Base-by-base conservation (phyloP, 345 rosid species). In the Heritiera fomes region DNA sequence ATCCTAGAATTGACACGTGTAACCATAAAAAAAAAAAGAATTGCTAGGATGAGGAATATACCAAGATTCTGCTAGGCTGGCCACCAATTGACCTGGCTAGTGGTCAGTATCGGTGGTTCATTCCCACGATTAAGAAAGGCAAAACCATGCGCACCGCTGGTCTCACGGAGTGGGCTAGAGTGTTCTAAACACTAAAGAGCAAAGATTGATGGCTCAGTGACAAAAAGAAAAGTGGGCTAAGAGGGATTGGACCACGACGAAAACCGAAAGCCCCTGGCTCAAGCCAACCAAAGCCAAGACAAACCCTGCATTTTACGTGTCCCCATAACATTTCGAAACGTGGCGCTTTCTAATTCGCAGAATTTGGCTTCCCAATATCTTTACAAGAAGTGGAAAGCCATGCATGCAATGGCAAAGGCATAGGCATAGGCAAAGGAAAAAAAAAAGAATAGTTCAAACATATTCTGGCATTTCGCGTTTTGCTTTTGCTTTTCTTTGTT, bases 51-150 rank as follows among this genome's bases (percentile, higher is more conserved):
- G 5, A 30, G 71, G 81, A 84, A 82, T 78, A 80, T 76, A 49
- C 87, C 30, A 20, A 60, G 80, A 80, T 78, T 78, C 67, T 52
- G 86, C 80, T 63, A 59, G 84, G 84, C 86, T 86, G 87, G 83
- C 83, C 78, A 77, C 75, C 85, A 84, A 71, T 71, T 80, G 46
- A 28, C 71, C 53, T 18, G 32, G 17, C 53, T 18, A 45, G 17
- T 63, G 78, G 65, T 59, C 18, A 46, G 41, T 6, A 46, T 61
- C 30, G 62, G 41, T 56, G 73, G 75, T 28, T 78, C 34, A 32
- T 45, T 45, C 38, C 32, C 79, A 75, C 6, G 14, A 45, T 11
- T 15, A 10, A 66, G 41, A 67, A 41, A 40, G 28, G 65, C 64
- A 34, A 53, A 55, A 17, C 63, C 58, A 53, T 56, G 14, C 3